Evolutionary conservation across 2,329 filamentous ascomycete genomes (phyloP), one percentile per base, ranked within the genome.

Genomic region (Plectosphaerella plurivora): DNA sequence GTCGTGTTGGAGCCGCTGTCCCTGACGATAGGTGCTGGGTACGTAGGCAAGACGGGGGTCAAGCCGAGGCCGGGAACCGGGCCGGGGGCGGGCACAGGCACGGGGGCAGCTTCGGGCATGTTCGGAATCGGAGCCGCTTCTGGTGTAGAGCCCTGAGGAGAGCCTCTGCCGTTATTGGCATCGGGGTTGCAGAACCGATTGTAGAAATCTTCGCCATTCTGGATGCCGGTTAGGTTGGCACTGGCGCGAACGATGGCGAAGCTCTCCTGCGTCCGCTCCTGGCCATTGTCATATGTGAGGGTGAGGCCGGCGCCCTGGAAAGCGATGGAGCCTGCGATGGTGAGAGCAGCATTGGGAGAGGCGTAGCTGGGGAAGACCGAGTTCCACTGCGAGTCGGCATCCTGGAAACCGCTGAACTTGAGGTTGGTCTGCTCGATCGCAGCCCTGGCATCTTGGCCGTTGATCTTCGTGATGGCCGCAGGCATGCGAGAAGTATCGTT

Each of bases 351-450:
- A 1, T 51, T 45, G 1, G 62, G 63, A 12, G 52, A 57, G 8
- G 66, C 64, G 41, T 65, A 65, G 2, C 48, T 59, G 37, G 56
- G 59, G 55, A 70, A 65, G 18, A 59, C 58, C 2, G 58, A 52
- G 50, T 63, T 72, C 66, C 77, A 85, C 55, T 82, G 68, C 24
- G 81, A 80, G 65, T 84, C 81, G 1, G 70, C 71, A 56, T 84
- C 81, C 56, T 84, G 81, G 28, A 76, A 71, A 25, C 65, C 69
- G 51, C 78, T 76, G 50, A 63, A 63, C 35, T 67, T 69, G 48
- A 74, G 66, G 10, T 74, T 71, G 62, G 73, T 74, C 2, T 76
- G 68, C 42, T 75, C 67, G 16, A 84, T 67, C 54, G 72, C 78
- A 1, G 70, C 69, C 6, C 72, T 71, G 3, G 76, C 79, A 44